These are phyloP conservation scores for Rheum nobile DNA, from an alignment of 148 eudicot species.

Conservation along the genomic window DNA sequence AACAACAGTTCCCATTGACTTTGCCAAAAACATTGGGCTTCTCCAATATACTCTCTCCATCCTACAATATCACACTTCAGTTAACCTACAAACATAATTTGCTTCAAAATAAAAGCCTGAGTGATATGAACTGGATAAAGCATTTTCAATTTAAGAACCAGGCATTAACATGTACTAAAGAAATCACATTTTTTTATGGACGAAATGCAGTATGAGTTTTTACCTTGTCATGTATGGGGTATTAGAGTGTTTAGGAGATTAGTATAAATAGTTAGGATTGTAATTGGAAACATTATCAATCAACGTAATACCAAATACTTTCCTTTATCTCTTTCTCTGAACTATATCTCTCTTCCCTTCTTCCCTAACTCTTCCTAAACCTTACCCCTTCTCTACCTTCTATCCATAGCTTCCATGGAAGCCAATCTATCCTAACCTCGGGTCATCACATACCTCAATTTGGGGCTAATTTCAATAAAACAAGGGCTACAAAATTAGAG, in stretches of 20 bases:
- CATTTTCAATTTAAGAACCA: background rate
- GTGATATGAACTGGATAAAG: background rate
- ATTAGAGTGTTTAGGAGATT: no score
- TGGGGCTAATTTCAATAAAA: background rate
- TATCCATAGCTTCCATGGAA: no score
- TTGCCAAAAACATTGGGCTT: constrained; percentile 21
- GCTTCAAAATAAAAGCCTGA: background rate
- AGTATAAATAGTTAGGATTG: no score
- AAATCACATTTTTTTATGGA: background rate
- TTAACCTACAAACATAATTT: background rate
- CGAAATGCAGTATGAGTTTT: background rate
- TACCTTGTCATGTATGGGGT: no score
- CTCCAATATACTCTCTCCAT: constrained; percentile 36
- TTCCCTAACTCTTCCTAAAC: no score
- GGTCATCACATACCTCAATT: background rate
- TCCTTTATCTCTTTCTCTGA: no score
- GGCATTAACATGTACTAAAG: background rate
- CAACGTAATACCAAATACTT: no score
- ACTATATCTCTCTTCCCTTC: no score
- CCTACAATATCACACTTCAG: constrained; percentile 20
- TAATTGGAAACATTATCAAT: no score
- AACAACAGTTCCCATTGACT: constrained; percentile 32
- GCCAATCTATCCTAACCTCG: no score
- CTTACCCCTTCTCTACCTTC: no score
- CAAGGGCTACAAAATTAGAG: background rate